These are phyloP conservation scores for Oryza glumipatula DNA, from an alignment of 176 grass and related monocot species.

Conservation along the genomic window DNA sequence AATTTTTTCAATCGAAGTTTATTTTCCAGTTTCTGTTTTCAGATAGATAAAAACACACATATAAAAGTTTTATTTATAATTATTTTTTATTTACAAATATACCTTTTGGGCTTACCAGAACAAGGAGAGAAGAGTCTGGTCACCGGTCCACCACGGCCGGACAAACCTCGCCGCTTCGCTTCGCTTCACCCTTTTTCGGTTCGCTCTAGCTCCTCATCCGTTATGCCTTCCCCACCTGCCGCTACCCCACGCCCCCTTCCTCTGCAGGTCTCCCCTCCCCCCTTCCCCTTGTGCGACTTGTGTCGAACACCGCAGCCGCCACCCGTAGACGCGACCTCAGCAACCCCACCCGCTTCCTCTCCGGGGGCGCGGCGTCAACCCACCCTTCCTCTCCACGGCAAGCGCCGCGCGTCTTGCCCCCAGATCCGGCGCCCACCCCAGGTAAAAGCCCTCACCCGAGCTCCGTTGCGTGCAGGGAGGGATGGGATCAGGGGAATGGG, in stretches of 20 bases:
- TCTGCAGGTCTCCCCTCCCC: not conserved
- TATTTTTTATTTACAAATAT: too few species aligned
- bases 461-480: not conserved
- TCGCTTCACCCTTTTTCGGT: not conserved
- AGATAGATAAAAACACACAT: too few species aligned
- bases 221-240: not conserved
- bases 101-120: too few species aligned
- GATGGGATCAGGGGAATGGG: not conserved
- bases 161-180: not conserved
- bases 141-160: too few species aligned
- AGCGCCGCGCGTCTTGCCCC: not conserved
- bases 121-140: too few species aligned
- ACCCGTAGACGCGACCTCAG: not conserved
- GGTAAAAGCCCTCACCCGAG: not conserved
- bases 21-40: too few species aligned
- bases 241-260: not conserved
- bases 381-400: constrained; percentile 16
- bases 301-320: not conserved
- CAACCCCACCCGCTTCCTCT: not conserved
- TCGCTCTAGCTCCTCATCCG: not conserved
- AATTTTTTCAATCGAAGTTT: too few species aligned
- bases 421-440: constrained; percentile 18
- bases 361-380: constrained; percentile 21
- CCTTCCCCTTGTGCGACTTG: not conserved
- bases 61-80: too few species aligned